Percentiles rank a stretch among this genome's conserved stretches.
These are phyloP conservation scores for Pseudocercospora vitis DNA, from an alignment of 2,329 filamentous ascomycete species.

Conservation along the genomic window DNA sequence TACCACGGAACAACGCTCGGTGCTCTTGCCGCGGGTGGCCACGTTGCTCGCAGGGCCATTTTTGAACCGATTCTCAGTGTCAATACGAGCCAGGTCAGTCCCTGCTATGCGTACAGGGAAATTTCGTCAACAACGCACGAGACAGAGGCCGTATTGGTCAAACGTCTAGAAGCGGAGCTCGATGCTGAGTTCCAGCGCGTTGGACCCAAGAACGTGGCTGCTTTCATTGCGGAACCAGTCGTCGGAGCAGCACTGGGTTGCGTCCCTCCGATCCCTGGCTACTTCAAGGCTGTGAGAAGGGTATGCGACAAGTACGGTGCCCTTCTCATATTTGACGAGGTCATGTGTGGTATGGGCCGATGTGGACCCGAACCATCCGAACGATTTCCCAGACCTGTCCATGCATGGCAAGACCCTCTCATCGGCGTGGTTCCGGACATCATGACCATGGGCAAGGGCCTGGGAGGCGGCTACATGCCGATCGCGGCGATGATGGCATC, in stretches of 20 bases:
- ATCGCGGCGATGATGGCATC: slow-evolving; percentile 62
- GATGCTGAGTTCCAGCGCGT: slow-evolving; percentile 65
- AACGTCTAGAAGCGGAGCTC: slow-evolving; percentile 62
- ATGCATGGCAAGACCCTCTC: slow-evolving; percentile 59
- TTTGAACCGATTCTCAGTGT: slow-evolving; percentile 61
- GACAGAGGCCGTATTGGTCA: slow-evolving; percentile 59
- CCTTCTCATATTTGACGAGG: slow-evolving; percentile 75
- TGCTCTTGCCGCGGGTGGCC: slow-evolving; percentile 63
- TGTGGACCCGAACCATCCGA: slow-evolving; percentile 47
- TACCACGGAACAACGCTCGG: slow-evolving; percentile 73
- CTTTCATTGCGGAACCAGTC: slow-evolving; percentile 72
- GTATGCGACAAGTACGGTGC: slow-evolving; percentile 71
- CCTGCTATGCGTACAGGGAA: slow-evolving; percentile 66
- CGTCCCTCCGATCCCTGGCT: slow-evolving; percentile 65
- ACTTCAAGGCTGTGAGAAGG: slow-evolving; percentile 65
- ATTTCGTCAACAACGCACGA: slow-evolving; percentile 23
- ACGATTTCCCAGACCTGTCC: slow-evolving; percentile 43
- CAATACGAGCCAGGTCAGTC: slow-evolving; percentile 59
- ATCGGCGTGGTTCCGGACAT: slow-evolving; percentile 63
- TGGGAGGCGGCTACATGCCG: slow-evolving; percentile 64
- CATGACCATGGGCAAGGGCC: slow-evolving; percentile 65
- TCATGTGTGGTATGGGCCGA: slow-evolving; percentile 69
- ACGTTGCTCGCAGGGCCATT: slow-evolving; percentile 58
- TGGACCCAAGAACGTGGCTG: slow-evolving; percentile 66
- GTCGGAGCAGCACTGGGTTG: slow-evolving; percentile 71